Evolutionary conservation across 768 basidiomycete species (phyloP).

Genomic region (Tremella yokohamensis): DNA sequence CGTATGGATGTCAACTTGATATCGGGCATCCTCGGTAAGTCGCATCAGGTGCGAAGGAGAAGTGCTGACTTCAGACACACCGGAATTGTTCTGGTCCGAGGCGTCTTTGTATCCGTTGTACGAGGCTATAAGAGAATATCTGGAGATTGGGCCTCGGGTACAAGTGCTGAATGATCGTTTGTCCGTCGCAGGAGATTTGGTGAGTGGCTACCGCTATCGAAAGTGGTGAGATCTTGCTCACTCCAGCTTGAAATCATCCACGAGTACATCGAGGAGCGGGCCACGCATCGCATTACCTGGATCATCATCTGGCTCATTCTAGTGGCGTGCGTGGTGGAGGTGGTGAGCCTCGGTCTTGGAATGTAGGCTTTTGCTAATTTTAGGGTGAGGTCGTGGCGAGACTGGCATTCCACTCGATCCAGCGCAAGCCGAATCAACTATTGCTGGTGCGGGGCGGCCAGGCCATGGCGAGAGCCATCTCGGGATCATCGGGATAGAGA

Average conservation of each 20-base stretch:
- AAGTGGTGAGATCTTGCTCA: not conserved
- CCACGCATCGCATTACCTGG: conserved; percentile 87
- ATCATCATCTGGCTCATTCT: conserved; percentile 83
- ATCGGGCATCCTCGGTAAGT: conserved; percentile 69
- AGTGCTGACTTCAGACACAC: conserved; percentile 60
- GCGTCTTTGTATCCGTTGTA: conserved; percentile 84
- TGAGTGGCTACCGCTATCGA: conserved; percentile 53
- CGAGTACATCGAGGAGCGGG: conserved; percentile 82
- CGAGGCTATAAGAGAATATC: conserved; percentile 88
- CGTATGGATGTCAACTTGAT: conserved; percentile 86
- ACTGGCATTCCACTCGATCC: conserved; percentile 39
- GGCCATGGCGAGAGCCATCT: not conserved
- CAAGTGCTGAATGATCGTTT: conserved; percentile 83
- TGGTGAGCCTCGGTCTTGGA: conserved; percentile 53
- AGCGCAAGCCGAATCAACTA: not conserved
- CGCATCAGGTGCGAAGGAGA: not conserved
- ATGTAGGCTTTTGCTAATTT: conserved; percentile 14
- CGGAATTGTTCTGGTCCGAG: conserved; percentile 92
- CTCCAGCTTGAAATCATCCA: conserved; percentile 81
- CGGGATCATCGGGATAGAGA: no score
- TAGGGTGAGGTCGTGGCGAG: conserved; percentile 48
- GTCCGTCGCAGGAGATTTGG: conserved; percentile 80
- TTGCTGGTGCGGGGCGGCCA: not conserved
- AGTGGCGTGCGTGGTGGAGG: conserved; percentile 80
- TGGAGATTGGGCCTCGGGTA: conserved; percentile 82